Evolutionary conservation across 148 eudicot species (phyloP).

Genomic region (Dysphania ambrosioides): DNA sequence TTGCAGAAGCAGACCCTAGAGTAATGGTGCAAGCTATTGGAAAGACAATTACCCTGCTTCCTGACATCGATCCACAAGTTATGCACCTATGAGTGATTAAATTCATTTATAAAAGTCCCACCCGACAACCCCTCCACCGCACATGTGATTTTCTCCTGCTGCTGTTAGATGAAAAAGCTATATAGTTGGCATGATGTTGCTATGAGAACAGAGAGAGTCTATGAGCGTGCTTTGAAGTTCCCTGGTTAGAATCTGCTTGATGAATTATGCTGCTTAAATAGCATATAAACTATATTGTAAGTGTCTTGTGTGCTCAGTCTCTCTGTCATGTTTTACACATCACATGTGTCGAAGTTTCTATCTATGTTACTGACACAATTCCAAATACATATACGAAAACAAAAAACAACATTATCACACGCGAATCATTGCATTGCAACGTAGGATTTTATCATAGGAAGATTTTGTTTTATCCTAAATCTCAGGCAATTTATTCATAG

Average conservation of each 20-base stretch:
- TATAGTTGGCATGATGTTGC: slow-evolving; percentile 99
- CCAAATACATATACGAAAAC: too few species aligned
- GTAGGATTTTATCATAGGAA: too few species aligned
- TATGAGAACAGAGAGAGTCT: slow-evolving; percentile 84
- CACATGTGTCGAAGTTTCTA: too few species aligned
- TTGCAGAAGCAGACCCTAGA: slow-evolving; percentile 86
- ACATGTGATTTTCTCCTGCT: slow-evolving; percentile 9
- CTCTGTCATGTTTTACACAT: background rate
- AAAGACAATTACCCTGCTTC: slow-evolving; percentile 78
- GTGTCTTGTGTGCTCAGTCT: background rate
- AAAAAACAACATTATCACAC: too few species aligned
- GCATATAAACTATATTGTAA: background rate
- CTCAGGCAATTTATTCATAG: too few species aligned
- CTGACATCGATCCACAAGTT: slow-evolving; percentile 77
- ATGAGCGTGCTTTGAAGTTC: slow-evolving; percentile 79
- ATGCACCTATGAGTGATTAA: slow-evolving; percentile 83
- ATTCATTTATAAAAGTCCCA: background rate
- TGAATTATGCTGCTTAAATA: background rate
- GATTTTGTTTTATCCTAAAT: too few species aligned
- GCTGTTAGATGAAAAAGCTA: slow-evolving; percentile 69
- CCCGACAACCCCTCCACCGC: background rate
- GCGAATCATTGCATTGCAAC: too few species aligned
- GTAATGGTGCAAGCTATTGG: slow-evolving; percentile 79
- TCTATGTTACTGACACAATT: too few species aligned
- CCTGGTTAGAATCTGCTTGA: slow-evolving; percentile 52